Percentiles rank a stretch among this genome's conserved stretches.
Conservation (phyloP, 2,329 filamentous ascomycete species). For the Fusarium solani-melongenae region DNA sequence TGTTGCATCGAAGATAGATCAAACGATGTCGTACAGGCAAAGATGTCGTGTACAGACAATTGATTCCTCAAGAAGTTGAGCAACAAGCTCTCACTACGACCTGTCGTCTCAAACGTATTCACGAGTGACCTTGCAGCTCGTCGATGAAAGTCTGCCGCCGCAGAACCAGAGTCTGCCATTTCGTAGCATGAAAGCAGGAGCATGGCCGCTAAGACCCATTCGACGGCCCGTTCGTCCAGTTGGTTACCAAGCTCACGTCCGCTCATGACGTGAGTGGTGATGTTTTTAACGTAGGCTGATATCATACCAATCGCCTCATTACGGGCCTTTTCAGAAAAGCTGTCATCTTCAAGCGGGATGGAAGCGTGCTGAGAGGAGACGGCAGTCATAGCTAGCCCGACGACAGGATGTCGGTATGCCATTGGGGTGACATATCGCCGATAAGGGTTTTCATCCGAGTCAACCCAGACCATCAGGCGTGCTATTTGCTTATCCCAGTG, state of each 20-base stretch:
- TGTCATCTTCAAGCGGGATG: slow-evolving; percentile 30
- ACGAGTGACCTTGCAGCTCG: slow-evolving; percentile 44
- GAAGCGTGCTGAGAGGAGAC: slow-evolving; percentile 45
- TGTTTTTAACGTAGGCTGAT: slow-evolving; percentile 30
- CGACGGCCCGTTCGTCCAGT: slow-evolving; percentile 5
- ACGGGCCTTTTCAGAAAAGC: slow-evolving; percentile 43
- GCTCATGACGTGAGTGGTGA: slow-evolving; percentile 7
- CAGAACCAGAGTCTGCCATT: slow-evolving; percentile 41
- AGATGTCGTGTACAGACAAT: slow-evolving; percentile 43
- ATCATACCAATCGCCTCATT: slow-evolving; percentile 44
- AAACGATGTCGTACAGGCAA: slow-evolving; percentile 42
- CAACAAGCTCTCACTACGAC: slow-evolving; percentile 30
- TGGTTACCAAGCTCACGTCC: slow-evolving; percentile 8
- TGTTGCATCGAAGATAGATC: slow-evolving; percentile 9
- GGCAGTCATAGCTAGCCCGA: slow-evolving; percentile 44
- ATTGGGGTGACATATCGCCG: slow-evolving; percentile 41
- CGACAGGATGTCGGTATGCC: slow-evolving; percentile 40
- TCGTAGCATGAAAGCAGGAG: slow-evolving; percentile 46
- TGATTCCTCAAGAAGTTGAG: slow-evolving; percentile 46
- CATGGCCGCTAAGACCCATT: slow-evolving; percentile 46
- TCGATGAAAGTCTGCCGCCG: slow-evolving; percentile 44
- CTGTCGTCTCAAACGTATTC: slow-evolving; percentile 42
- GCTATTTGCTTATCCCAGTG: slow-evolving; percentile 46
- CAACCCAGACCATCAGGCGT: slow-evolving; percentile 47
- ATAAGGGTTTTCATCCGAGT: slow-evolving; percentile 45